Conservation (phyloP, 257 asterid genomes). For the Rubia yunnanensis region DNA sequence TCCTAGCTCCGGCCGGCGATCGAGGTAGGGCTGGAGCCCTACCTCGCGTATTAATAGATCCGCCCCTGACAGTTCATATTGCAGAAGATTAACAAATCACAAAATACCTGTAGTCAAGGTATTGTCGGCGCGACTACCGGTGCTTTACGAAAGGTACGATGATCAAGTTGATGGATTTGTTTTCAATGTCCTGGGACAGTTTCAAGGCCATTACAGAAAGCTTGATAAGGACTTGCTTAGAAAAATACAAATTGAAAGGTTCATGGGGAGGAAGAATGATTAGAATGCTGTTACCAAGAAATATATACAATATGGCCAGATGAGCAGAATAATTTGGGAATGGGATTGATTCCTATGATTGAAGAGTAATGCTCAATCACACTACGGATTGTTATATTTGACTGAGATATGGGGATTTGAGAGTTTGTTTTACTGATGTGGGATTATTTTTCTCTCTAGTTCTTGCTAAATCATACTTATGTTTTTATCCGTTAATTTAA, state of each 20-base stretch:
- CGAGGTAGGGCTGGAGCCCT: too few species aligned
- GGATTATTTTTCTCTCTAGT: too few species aligned
- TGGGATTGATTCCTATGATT: not conserved
- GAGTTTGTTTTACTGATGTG: too few species aligned
- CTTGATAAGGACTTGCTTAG: conserved; percentile 53
- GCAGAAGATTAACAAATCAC: not conserved
- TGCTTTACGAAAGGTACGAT: conserved; percentile 63
- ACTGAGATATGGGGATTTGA: too few species aligned
- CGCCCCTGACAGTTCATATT: not conserved
- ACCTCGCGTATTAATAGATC: too few species aligned
- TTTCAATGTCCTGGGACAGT: conserved; percentile 31
- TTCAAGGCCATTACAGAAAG: conserved; percentile 48
- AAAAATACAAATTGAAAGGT: conserved; percentile 36
- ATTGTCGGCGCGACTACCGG: conserved; percentile 68
- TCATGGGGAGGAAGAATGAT: conserved; percentile 44
- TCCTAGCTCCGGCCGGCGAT: too few species aligned
- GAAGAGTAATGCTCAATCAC: not conserved
- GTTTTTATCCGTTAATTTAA: too few species aligned
- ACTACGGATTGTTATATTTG: not conserved
- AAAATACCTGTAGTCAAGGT: conserved; percentile 26
- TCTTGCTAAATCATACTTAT: too few species aligned
- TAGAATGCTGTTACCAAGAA: conserved; percentile 14
- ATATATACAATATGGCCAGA: not conserved
- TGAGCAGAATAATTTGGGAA: not conserved
- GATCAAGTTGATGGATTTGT: conserved; percentile 62